Base-by-base conservation (phyloP, 768 basidiomycete species). In the Lentinula aciculospora region DNA sequence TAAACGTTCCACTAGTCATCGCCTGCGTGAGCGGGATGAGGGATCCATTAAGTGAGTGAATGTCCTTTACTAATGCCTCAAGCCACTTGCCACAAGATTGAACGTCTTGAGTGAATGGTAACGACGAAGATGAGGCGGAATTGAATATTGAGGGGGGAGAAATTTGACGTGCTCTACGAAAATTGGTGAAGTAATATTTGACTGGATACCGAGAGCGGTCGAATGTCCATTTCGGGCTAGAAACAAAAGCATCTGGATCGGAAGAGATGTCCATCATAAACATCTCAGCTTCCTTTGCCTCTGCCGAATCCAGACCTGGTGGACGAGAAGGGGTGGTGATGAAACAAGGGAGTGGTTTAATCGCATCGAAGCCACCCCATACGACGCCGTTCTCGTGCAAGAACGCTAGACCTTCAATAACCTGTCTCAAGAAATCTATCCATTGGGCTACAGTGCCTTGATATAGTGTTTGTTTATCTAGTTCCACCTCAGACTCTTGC, bases 381-480 rank as follows among this genome's bases (percentile, higher is more conserved):
- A 46, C 45, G 15, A 54, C 31, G 8, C 63, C 61, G 49, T 75
- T 74, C 65, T 81, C 79, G 63, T 80, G 80, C 13, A 81, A 64
- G 58, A 81, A 81, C 3, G 76, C 69, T 19, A 81, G 68, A 6
- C 76, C 79, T 72, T 82, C 81, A 13, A 83, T 71, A 1, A 76
- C 61, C 65, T 83, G 81, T 32, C 76, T 66, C 61, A 81, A 76
- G 58, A 81, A 79, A 61, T 81, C 81, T 36, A 81, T 68, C 59
- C 77, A 79, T 55, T 81, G 74, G 4, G 75, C 71, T 29, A 80
- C 76, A 3, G 68, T 78, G 17, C 54, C 32, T 42, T 44, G 53
- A n/a, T 56, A 23, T 27, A 17, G 36, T 9, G 34, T 32, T 23
- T 53, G 50, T 42, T 42, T 23, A 12, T 44, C 42, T 9, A 21